Percentiles rank a stretch among this genome's conserved stretches.
phyloP scores from a whole-genome alignment of 1,284 basidiomycete species.

The Puccinia coronata region DNA sequence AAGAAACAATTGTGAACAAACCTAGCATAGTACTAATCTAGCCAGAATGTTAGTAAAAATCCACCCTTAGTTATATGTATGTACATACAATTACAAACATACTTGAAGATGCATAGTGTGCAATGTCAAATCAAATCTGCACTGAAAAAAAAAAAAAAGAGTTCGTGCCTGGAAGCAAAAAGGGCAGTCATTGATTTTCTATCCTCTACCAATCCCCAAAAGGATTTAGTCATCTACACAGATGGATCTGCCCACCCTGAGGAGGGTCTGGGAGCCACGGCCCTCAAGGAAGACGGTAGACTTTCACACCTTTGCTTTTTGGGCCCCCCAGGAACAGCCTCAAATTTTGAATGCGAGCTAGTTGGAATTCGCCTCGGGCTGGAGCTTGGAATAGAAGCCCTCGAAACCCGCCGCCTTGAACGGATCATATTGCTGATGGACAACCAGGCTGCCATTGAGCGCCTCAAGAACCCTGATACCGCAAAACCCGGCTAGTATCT shows the following conservation, averaged over 20 bases:
- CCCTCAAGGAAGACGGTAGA: background rate
- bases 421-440: background rate
- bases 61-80: no score
- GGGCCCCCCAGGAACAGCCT: background rate
- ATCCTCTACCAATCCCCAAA: no score
- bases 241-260: conserved; percentile 13
- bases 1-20: no score
- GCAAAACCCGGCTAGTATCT: background rate
- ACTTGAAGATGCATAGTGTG: no score
- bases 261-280: no score
- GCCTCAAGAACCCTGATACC: background rate
- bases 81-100: no score
- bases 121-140: no score
- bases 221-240: background rate
- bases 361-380: background rate
- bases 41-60: no score
- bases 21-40: no score
- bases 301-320: background rate
- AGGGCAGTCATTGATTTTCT: background rate
- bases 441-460: background rate
- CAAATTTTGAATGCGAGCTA: conserved; percentile 19
- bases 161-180: no score
- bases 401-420: no score
- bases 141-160: no score
- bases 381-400: background rate